These are phyloP conservation scores for Xylaria arbuscula DNA, from an alignment of 2,329 filamentous ascomycete species.

Conservation along the genomic window DNA sequence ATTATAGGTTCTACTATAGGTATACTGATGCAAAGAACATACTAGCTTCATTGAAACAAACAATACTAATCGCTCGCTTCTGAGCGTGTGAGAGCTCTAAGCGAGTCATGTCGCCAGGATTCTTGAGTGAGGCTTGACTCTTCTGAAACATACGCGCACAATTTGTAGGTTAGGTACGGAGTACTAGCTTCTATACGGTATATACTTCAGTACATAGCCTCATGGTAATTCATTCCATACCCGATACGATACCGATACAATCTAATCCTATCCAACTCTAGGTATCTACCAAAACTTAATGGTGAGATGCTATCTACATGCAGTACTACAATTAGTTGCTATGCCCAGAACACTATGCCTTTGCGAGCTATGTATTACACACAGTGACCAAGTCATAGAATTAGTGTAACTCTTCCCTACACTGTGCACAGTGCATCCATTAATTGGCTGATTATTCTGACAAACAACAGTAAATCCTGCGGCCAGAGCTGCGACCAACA, in stretches of 20 bases:
- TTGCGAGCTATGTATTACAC: background rate
- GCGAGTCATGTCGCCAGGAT: constrained; percentile 25
- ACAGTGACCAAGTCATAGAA: background rate
- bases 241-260: background rate
- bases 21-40: background rate
- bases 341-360: background rate
- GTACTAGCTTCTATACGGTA: no score
- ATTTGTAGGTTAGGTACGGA: background rate
- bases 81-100: background rate
- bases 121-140: constrained; percentile 11
- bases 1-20: background rate
- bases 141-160: background rate
- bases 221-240: background rate
- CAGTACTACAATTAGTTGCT: no score
- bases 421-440: background rate
- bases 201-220: background rate
- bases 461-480: background rate
- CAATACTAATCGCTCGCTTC: constrained; percentile 31
- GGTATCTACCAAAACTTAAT: background rate
- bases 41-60: constrained; percentile 7
- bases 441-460: background rate
- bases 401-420: background rate
- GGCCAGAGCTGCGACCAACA: background rate
- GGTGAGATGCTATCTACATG: background rate
- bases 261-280: background rate